Evolutionary conservation across 805 yeast species (phyloP).

Genomic region (Saccharomycopsis microspora): DNA sequence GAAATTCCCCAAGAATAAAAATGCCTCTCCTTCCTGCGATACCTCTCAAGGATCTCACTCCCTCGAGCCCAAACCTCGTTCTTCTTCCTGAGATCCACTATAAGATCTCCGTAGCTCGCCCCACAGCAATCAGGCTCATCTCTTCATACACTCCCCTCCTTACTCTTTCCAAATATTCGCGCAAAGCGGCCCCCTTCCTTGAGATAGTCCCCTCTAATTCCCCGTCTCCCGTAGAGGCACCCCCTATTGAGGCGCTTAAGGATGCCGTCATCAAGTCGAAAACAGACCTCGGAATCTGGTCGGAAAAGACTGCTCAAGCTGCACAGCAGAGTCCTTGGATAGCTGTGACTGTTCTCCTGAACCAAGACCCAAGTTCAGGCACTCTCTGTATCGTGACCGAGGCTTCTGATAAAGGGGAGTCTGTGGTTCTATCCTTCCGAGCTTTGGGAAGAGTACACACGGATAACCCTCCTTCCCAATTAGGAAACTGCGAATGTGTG

Average conservation of each 20-base stretch:
- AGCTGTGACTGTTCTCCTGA: no score
- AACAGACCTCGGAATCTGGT: no score
- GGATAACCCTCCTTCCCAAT: conserved; percentile 19
- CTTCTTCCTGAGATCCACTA: conserved; percentile 54
- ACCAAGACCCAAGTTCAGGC: conserved; percentile 18
- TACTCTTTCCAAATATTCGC: background rate
- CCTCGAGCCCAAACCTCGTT: conserved; percentile 22
- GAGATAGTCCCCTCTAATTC: no score
- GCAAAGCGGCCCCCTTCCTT: background rate
- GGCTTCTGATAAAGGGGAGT: conserved; percentile 31
- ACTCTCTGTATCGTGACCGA: conserved; percentile 39
- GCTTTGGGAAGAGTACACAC: conserved; percentile 35
- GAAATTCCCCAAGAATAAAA: no score
- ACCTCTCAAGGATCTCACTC: no score
- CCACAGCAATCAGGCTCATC: conserved; percentile 17
- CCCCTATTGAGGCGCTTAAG: no score
- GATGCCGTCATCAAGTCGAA: no score
- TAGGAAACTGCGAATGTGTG: conserved; percentile 14
- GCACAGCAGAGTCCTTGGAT: no score
- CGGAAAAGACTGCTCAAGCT: no score
- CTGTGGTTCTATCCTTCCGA: conserved; percentile 35
- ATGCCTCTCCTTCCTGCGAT: no score
- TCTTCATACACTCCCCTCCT: background rate
- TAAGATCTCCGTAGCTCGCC: conserved; percentile 31
- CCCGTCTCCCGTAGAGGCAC: no score